A percentile compares a stretch with the other conserved stretches of the same genome.
phyloP scores from a whole-genome alignment of 1,284 basidiomycete genomes.

The Flammula alnicola region DNA sequence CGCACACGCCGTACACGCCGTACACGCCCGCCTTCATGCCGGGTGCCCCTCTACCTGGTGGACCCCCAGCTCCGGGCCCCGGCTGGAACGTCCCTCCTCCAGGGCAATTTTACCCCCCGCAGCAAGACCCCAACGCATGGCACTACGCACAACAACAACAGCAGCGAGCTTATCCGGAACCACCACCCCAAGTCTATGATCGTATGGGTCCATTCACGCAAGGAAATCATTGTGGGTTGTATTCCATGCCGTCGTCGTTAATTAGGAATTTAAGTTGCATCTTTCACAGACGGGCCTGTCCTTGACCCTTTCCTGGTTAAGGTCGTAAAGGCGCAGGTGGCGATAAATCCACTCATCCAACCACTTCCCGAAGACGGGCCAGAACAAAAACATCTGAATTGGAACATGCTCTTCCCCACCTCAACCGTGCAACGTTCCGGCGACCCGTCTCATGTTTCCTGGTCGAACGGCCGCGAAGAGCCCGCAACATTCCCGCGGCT shows the following conservation, averaged over 20 bases:
- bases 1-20: slow-evolving; percentile 16
- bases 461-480: slow-evolving; percentile 66
- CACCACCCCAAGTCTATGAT: slow-evolving; percentile 35
- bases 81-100: no score
- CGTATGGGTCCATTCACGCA: slow-evolving; percentile 39
- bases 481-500: slow-evolving; percentile 79
- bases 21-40: no score
- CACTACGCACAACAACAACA: no score
- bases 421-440: slow-evolving; percentile 63
- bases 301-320: slow-evolving; percentile 62
- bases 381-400: slow-evolving; percentile 56
- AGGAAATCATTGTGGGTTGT: slow-evolving; percentile 43
- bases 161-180: no score
- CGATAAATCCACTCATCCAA: slow-evolving; percentile 64
- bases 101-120: slow-evolving; percentile 1
- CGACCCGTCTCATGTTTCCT: slow-evolving; percentile 62
- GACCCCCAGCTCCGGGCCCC: background rate
- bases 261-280: background rate
- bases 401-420: slow-evolving; percentile 76
- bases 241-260: slow-evolving; percentile 4
- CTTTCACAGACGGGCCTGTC: slow-evolving; percentile 67
- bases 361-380: slow-evolving; percentile 49
- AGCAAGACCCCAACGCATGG: slow-evolving; percentile 9
- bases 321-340: slow-evolving; percentile 50
- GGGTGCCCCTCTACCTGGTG: slow-evolving; percentile 16